A percentile compares a stretch with the other conserved stretches of the same genome.
phyloP scores from a whole-genome alignment of 2,329 filamentous ascomycete genomes.

The Paecilomyces sp. region DNA sequence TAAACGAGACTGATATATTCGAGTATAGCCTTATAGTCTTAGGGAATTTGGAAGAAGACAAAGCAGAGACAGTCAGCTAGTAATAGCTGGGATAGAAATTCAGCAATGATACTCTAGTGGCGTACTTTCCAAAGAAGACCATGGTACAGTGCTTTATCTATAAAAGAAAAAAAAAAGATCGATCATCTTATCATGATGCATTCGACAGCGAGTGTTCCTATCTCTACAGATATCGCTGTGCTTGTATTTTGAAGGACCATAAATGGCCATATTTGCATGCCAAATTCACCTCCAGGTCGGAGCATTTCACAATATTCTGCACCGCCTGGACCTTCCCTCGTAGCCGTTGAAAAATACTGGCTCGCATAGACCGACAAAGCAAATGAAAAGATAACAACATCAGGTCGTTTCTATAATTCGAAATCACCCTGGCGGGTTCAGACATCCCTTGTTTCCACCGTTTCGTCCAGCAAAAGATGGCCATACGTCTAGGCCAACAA shows the following conservation, averaged over 20 bases:
- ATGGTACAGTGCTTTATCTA: background rate
- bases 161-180: background rate
- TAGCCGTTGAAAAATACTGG: background rate
- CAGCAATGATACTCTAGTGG: too few relatives aligned
- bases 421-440: background rate
- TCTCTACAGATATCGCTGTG: background rate
- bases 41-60: background rate
- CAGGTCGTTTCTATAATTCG: conserved; percentile 1
- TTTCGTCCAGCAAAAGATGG: background rate
- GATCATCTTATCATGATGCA: background rate
- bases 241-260: background rate
- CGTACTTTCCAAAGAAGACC: background rate
- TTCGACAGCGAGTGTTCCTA: background rate
- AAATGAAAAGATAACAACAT: background rate
- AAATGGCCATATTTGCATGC: background rate
- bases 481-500: background rate
- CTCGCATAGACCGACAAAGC: background rate
- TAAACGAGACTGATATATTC: background rate
- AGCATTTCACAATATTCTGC: conserved; percentile 51
- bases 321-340: conserved; percentile 13
- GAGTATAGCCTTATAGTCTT: too few relatives aligned
- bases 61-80: background rate
- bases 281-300: conserved; percentile 8
- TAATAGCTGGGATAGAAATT: background rate
- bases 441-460: background rate